Base-by-base conservation (phyloP, 139 green algal species). In the Chlorella sp. region DNA sequence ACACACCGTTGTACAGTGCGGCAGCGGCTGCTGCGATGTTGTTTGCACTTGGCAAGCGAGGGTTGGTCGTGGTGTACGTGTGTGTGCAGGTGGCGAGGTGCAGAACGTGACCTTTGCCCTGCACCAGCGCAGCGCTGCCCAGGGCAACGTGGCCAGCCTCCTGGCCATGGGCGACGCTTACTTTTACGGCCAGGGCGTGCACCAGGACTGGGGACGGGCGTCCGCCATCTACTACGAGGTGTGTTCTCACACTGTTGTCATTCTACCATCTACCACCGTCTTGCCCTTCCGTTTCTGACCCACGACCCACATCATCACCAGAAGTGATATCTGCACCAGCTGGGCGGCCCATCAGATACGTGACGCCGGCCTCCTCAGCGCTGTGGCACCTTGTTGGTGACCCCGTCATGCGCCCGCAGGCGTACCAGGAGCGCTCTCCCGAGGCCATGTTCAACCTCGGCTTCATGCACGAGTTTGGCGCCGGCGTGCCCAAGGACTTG, bases 371-470 rank as follows among this genome's bases (percentile, higher is more conserved):
- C 17, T 55, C 42, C 42, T 55, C 10, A 55, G 10, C 10, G 42
- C 42, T 55, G 42, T 55, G 42, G 10, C 42, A 55, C 62, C 22
- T 5, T 69, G 30, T 6, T 42, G 6, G 5, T 49, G 30, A 27
- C 36, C 3, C 29, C 22, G n/a, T n/a, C n/a, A n/a, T 10, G 2
- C 27, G 2, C 49, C 2, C 35, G 33, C 69, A 74, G 69, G 69
- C 69, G 14, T 74, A 74, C 32, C 74, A 81, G 64, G 80, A 88
- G 23, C 70, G 85, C 49, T 83, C 64, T 33, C 59, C 86, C 3
- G 88, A 97, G 76, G 92, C 93, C 27, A 88, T 95, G 76, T 98
- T 97, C 85, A 97, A 98, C 82, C 80, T 98, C 26, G 95, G 92
- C 23, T 94, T 85, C 76, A 95, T 95, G 89, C 90, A 99, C 74